These are phyloP conservation scores for Oemleria cerasiformis DNA, from an alignment of 306 rosid genomes.

Conservation along the genomic window DNA sequence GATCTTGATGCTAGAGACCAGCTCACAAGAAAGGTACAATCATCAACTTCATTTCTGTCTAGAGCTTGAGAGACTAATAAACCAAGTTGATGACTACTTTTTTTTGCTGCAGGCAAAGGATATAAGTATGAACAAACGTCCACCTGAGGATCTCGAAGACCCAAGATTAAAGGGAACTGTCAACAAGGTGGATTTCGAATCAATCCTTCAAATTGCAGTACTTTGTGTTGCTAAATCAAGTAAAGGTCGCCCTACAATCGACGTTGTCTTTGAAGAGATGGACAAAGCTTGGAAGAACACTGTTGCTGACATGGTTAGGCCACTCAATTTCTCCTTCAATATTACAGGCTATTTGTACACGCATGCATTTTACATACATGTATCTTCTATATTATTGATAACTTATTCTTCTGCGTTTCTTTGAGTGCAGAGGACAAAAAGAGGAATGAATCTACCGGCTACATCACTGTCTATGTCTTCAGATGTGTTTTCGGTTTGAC, in stretches of 20 bases:
- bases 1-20: conserved; percentile 87
- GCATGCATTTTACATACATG: too few relatives aligned
- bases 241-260: conserved; percentile 68
- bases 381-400: neutral
- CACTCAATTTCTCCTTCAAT: neutral
- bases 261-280: conserved; percentile 55
- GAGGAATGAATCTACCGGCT: conserved; percentile 28
- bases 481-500: conserved; percentile 32
- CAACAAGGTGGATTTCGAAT: conserved; percentile 49
- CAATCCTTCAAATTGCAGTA: conserved; percentile 67
- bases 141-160: conserved; percentile 65
- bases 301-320: conserved; percentile 9
- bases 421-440: conserved; percentile 37
- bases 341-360: neutral
- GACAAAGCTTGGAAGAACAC: conserved; percentile 53
- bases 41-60: neutral
- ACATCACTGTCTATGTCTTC: conserved; percentile 36
- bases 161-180: conserved; percentile 56
- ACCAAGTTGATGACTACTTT: neutral
- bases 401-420: neutral
- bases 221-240: conserved; percentile 82
- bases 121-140: conserved; percentile 61
- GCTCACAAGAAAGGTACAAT: conserved; percentile 68
- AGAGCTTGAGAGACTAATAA: neutral
- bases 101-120: conserved; percentile 62